Base-by-base conservation (phyloP, 306 rosid genomes). In the Purshia tridentata region DNA sequence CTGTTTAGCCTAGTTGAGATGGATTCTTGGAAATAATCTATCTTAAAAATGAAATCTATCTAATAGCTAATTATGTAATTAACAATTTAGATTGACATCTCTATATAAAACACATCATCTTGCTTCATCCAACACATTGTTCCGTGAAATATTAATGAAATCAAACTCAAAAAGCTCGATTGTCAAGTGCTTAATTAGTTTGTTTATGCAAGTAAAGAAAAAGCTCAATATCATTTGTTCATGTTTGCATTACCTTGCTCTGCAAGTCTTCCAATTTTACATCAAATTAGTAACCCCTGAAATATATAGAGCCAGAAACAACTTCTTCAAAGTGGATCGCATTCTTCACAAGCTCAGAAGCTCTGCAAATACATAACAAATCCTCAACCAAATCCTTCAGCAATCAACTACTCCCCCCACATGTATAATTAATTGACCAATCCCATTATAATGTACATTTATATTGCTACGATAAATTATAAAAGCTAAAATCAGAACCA, bases 331-430 rank as follows among this genome's bases (percentile, higher is more conserved):
- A 89, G 67, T 87, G 88, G 78, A 91, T 70, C 11, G 97, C 97
- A 81, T 86, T 88, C 83, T 83, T 91, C 77, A 89, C 96, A 44
- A 94, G 99, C 81, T 70, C 91, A 75, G 83, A 94, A 94, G 82
- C 95, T 91, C 99, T 94, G 91, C 83, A 84, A 72, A 61, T 18
- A 69, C 50, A 19, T 65, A 65, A 52, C 49, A 66, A 10, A n/a
- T n/a, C n/a, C n/a, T n/a, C n/a, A n/a, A n/a, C n/a, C n/a, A n/a
- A n/a, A n/a, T n/a, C n/a, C 10, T 54, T 47, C 48, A 47, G 56
- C 10, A 41, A 35, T 47, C 56, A 37, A 46, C 61, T n/a, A n/a
- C n/a, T n/a, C n/a, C n/a, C n/a, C 40, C 20, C 53, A 13, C 1
- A 46, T 29, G 9, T 65, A 3, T 29, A 29, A 29, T 29, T 2